Evolutionary conservation across 2,329 filamentous ascomycete genomes (phyloP).

Genomic region (Piedraia hortae): DNA sequence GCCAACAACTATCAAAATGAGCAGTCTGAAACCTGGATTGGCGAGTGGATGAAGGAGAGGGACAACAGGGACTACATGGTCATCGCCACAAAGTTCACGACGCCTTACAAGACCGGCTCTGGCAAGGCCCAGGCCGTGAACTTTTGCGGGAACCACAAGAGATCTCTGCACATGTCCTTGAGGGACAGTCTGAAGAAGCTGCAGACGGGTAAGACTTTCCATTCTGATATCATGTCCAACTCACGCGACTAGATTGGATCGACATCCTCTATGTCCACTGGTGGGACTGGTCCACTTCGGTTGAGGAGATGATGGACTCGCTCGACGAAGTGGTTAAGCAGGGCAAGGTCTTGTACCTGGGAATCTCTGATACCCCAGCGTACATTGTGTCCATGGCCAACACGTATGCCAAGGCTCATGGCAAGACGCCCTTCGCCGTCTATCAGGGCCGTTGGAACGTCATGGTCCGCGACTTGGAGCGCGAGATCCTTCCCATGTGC

Average conservation of each 20-base stretch:
- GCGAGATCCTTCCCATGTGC: slow-evolving; percentile 20
- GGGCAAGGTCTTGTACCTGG: slow-evolving; percentile 19
- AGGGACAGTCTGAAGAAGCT: slow-evolving; percentile 20
- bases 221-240: neutral
- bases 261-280: slow-evolving; percentile 21
- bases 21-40: slow-evolving; percentile 17
- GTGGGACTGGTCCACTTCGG: slow-evolving; percentile 17
- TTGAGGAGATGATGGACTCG: slow-evolving; percentile 19
- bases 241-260: slow-evolving; percentile 25
- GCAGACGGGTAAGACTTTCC: slow-evolving; percentile 18
- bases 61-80: slow-evolving; percentile 16
- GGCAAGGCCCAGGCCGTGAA: slow-evolving; percentile 32
- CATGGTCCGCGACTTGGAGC: slow-evolving; percentile 18
- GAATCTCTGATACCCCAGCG: slow-evolving; percentile 18
- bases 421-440: slow-evolving; percentile 13
- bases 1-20: slow-evolving; percentile 16
- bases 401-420: slow-evolving; percentile 14
- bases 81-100: slow-evolving; percentile 16
- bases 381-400: slow-evolving; percentile 17
- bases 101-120: slow-evolving; percentile 6
- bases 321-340: slow-evolving; percentile 16
- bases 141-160: slow-evolving; percentile 30
- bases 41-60: slow-evolving; percentile 17
- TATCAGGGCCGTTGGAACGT: slow-evolving; percentile 17
- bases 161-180: slow-evolving; percentile 28